Evolutionary conservation across 2,329 filamentous ascomycete genomes (phyloP).

Genomic region (Aspergillus tubingensis): DNA sequence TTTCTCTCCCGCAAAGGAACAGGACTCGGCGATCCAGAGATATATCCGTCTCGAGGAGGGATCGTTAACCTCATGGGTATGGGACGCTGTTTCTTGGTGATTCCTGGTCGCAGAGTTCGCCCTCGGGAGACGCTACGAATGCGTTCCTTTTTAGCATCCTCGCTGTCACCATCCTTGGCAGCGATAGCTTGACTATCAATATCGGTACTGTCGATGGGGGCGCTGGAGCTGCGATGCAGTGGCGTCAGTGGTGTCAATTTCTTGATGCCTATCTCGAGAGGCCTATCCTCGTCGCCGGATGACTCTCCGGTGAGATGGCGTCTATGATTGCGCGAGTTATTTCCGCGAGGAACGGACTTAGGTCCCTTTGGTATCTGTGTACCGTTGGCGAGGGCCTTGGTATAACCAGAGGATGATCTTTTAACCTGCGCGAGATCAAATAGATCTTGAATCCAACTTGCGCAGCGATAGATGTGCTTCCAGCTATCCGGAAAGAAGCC

Average conservation of each 20-base stretch:
- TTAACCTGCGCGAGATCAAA: constrained; percentile 50
- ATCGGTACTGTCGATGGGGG: background rate
- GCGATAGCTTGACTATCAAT: too few relatives aligned
- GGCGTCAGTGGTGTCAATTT: constrained; percentile 28
- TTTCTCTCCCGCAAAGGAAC: constrained; percentile 27
- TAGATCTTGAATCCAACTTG: constrained; percentile 77
- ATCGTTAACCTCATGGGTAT: constrained; percentile 24
- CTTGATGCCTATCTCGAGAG: constrained; percentile 76
- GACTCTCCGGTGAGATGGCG: constrained; percentile 55
- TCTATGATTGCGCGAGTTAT: constrained; percentile 46
- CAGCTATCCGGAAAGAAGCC: constrained; percentile 85
- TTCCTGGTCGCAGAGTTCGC: constrained; percentile 8
- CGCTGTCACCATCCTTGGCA: constrained; percentile 5
- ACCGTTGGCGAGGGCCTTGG: constrained; percentile 12
- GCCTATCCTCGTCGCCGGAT: constrained; percentile 77
- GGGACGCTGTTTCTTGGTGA: constrained; percentile 14
- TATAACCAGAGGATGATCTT: constrained; percentile 22
- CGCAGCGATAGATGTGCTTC: constrained; percentile 79
- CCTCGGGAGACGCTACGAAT: constrained; percentile 15
- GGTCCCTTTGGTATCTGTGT: background rate
- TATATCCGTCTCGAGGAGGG: constrained; percentile 19
- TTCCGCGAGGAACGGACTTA: constrained; percentile 15
- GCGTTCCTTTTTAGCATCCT: background rate
- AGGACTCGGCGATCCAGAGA: constrained; percentile 26
- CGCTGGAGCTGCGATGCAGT: constrained; percentile 1